Percentiles rank a stretch among this genome's conserved stretches.
These are phyloP conservation scores for Pilaira anomala DNA, from an alignment of 192 early-diverging fungal species.

Conservation along the genomic window DNA sequence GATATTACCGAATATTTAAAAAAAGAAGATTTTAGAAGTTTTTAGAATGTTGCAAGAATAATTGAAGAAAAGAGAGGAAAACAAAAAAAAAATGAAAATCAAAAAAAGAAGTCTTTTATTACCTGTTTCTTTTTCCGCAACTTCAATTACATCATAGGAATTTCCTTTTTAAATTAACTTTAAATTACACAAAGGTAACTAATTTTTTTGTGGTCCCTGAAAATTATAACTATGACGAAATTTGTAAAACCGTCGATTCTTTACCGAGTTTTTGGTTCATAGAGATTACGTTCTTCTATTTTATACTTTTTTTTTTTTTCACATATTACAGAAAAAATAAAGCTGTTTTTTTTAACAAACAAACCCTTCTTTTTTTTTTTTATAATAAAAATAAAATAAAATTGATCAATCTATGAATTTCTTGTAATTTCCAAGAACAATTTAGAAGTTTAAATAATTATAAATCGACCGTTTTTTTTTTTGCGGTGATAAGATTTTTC, in stretches of 20 bases:
- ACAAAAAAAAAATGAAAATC: neutral
- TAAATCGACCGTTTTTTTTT: neutral
- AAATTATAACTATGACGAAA: conserved; percentile 1
- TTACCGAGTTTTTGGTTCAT: neutral
- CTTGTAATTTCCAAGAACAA: neutral
- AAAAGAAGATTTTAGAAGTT: too few species aligned
- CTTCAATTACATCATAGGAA: neutral
- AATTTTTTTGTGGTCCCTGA: neutral
- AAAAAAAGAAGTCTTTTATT: neutral
- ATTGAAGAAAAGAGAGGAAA: neutral
- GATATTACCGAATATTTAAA: too few species aligned
- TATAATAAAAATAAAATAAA: neutral
- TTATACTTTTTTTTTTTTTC: neutral
- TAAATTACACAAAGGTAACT: neutral
- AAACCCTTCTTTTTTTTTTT: neutral
- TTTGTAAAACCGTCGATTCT: neutral
- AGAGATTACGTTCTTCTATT: neutral
- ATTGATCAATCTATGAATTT: neutral
- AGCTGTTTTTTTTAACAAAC: neutral
- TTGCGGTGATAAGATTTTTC: neutral
- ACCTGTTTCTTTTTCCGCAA: neutral
- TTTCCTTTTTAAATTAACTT: neutral
- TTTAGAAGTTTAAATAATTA: neutral
- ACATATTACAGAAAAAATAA: neutral
- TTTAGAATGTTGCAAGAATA: neutral